These are phyloP conservation scores for Paratinospora sagittata DNA, from an alignment of 164 flowering plant species.

Conservation along the genomic window DNA sequence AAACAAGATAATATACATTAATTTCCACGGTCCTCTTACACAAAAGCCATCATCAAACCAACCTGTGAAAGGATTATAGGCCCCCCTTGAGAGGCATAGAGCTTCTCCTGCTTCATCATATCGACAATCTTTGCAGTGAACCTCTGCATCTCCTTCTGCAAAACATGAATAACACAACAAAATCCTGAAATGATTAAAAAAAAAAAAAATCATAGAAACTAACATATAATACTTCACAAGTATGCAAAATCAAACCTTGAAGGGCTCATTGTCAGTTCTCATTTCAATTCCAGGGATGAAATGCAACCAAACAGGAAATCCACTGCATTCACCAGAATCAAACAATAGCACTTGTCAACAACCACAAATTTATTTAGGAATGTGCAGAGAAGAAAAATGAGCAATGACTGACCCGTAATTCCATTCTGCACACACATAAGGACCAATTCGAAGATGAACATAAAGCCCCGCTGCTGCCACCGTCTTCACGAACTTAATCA, in stretches of 20 bases:
- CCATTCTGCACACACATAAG: slow-evolving; percentile 98
- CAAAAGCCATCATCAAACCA: slow-evolving; percentile 3
- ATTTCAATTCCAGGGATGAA: slow-evolving; percentile 77
- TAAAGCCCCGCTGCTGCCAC: slow-evolving; percentile 77
- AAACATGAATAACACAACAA: slow-evolving; percentile 3
- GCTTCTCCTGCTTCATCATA: slow-evolving; percentile 80
- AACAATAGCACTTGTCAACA: background rate
- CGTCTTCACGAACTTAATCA: slow-evolving; percentile 74
- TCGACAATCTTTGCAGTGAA: slow-evolving; percentile 85
- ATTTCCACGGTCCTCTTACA: background rate
- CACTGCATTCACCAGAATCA: slow-evolving; percentile 43
- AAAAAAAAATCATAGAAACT: background rate
- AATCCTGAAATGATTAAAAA: background rate
- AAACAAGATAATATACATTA: background rate
- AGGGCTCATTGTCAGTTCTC: slow-evolving; percentile 87
- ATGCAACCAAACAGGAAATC: slow-evolving; percentile 97
- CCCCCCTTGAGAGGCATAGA: slow-evolving; percentile 97
- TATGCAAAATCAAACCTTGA: slow-evolving; percentile 47
- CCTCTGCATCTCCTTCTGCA: slow-evolving; percentile 82
- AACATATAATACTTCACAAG: background rate
- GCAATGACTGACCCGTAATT: slow-evolving; percentile 61
- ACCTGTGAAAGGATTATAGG: slow-evolving; percentile 98
- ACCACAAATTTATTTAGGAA: background rate
- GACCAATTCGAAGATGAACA: slow-evolving; percentile 88
- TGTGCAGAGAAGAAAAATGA: background rate